Percentiles rank a stretch among this genome's conserved stretches.
These are phyloP conservation scores for Tolypocladium guangdongense DNA, from an alignment of 2,329 filamentous ascomycete species.

Conservation along the genomic window DNA sequence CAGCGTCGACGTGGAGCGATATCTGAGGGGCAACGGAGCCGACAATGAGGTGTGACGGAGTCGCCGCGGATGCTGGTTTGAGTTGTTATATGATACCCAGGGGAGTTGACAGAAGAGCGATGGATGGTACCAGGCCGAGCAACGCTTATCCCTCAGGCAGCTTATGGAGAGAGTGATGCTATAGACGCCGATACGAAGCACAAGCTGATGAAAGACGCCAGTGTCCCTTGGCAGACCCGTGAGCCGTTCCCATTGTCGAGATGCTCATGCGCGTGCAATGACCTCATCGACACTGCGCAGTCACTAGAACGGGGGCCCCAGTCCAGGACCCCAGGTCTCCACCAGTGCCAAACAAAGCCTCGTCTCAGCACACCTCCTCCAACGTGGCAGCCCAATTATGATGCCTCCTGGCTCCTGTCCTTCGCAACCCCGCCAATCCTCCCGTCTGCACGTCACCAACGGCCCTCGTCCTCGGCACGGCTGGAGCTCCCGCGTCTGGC, in stretches of 20 bases:
- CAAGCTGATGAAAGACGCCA: background rate
- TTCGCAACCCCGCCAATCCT: constrained; percentile 1
- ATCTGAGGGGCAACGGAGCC: constrained; percentile 40
- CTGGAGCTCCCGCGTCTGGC: background rate
- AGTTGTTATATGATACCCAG: background rate
- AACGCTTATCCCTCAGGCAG: background rate
- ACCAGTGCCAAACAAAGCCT: background rate
- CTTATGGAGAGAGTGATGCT: background rate
- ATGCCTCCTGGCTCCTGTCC: background rate
- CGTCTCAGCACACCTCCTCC: background rate
- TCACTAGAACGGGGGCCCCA: no score
- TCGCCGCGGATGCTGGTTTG: background rate
- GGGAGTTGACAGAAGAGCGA: background rate
- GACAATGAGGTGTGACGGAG: background rate
- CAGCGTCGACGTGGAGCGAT: constrained; percentile 64
- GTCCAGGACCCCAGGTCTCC: background rate
- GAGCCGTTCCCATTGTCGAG: background rate
- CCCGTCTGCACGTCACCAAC: constrained; percentile 1
- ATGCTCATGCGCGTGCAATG: background rate
- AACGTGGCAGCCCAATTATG: background rate
- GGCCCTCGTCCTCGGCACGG: background rate
- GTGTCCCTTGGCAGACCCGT: background rate
- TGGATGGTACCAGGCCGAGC: background rate
- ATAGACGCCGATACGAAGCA: background rate
- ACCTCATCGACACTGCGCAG: background rate